Evolutionary conservation across 495 filamentous ascomycete genomes (phyloP), one percentile per base, ranked within the genome.

Genomic region (Xylaria castorea): DNA sequence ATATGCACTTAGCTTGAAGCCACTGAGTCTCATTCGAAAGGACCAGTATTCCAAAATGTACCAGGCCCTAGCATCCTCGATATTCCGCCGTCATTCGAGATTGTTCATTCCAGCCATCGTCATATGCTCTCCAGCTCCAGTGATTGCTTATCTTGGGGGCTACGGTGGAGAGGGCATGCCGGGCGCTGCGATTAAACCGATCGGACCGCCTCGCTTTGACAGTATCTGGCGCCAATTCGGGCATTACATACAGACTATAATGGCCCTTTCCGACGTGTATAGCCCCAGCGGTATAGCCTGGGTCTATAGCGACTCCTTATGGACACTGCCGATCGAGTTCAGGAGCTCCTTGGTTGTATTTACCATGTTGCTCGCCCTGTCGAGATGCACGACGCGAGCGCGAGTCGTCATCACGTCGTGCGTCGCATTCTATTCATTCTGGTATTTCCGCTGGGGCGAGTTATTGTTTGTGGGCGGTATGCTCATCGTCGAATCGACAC

Each of bases 1-100:
- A 62, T 86, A 85, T 67, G 88, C 85, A 36, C 79, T 90, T n/a
- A 84, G 85, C 7, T 61, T 77, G 38, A 87, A 85, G 74, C 87
- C 87, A 1, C 63, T 89, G 66, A 70, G 74, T n/a, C 77, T 87
- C 30, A 81, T 89, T 22, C 86, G 86, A 25, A 77, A 83, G 22
- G 81, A 81, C 36, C 84, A 89, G 12, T 73, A 50, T 57, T 36
- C 67, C n/a, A 74, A 66, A 57, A 60, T 75, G 42, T 71, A 75
- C 32, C 78, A 83, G 27, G 78, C 76, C 58, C 70, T 86, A 3
- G 77, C 79, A 36, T 86, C 85, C 16, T 80, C 85, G 11, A 61
- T 84, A 18, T 85, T 87, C 71, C 80, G 85, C n/a, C 81, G 85
- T n/a, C 83, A 81, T 75, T 61, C 84, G 16, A 81, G 85, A 27